Base-by-base conservation (phyloP, 1,139 yeast genomes). In the Hansenula lynferdii region DNA sequence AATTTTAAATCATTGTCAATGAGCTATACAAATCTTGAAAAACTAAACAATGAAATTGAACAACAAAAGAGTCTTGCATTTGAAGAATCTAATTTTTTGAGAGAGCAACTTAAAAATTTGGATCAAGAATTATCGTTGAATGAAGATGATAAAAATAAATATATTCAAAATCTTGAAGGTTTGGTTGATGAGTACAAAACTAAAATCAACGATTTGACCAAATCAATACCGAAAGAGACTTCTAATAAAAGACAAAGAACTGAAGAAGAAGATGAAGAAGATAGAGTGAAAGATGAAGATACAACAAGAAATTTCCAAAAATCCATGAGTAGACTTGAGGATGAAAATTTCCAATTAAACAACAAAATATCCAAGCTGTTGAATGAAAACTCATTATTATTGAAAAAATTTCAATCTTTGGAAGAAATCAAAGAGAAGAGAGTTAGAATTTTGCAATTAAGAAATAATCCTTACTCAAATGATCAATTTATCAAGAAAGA, bases 401-500 rank as follows among this genome's bases (percentile, higher is more conserved):
- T 64, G 16, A 58, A 58, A 12, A 68, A 68, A 39, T 40, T 74
- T 9, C 53, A 56, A 20, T 55, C 62, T 6, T 49, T 68, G 18
- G 53, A 53, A 26, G 49, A 47, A 10, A 45, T 63, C 34, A 59
- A 63, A 28, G 63, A 62, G 12, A 70, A 74, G 44, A 65, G 65
- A 41, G 56, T 70, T 4, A 71, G 80, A 35, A 69, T 85, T 1
- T 58, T 87, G 17, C 86, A 85, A 57, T 60, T 85, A 39, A 70
- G 80, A 39, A 70, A 75, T 29, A 85, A 83, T 53, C 95, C 95
- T 1, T 70, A 81, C n/a, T 49, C 72, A 4, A 67, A 67, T 20
- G 84, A 81, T 50, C 94, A 85, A 56, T 60, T 72, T 12, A 64
- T 82, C n/a, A 83, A 81, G 47, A 70, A 67, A 44, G 63, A 69